These are phyloP conservation scores for Besnoitia besnoiti DNA, from an alignment of 169 alveolate species.

Conservation along the genomic window DNA sequence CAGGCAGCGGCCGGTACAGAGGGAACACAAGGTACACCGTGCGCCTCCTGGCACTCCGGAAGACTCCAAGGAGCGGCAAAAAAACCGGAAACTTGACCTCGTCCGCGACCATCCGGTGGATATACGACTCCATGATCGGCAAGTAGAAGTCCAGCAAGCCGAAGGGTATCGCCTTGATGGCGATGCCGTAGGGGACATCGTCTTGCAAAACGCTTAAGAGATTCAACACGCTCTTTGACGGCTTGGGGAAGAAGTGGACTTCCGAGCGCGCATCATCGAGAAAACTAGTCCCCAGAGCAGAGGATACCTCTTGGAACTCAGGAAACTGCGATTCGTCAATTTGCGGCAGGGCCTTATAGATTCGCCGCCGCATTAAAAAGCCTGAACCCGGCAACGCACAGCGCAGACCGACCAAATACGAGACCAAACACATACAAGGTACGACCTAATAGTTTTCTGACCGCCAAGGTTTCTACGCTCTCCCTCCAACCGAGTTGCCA, in stretches of 20 bases:
- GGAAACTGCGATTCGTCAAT: neutral
- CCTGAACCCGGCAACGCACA: neutral
- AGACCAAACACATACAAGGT: neutral
- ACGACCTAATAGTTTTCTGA: too few species aligned
- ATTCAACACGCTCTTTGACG: neutral
- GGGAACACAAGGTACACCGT: neutral
- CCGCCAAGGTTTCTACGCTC: too few species aligned
- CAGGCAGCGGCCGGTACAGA: neutral
- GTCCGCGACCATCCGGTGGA: conserved; percentile 19
- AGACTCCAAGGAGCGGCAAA: neutral
- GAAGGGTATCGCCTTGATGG: neutral
- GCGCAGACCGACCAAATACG: neutral
- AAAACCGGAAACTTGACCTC: neutral
- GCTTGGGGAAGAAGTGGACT: neutral
- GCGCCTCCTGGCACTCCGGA: neutral
- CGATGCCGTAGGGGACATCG: conserved; percentile 19
- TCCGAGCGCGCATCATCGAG: neutral
- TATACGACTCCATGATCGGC: neutral
- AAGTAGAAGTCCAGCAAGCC: neutral
- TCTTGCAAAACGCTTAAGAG: neutral
- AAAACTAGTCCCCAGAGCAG: neutral
- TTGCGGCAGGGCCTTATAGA: neutral
- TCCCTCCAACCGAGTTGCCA: too few species aligned
- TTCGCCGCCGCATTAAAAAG: neutral
- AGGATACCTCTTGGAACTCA: neutral